Conservation (phyloP, 2,329 filamentous ascomycete genomes). For the Pestalotiopsis sp. region DNA sequence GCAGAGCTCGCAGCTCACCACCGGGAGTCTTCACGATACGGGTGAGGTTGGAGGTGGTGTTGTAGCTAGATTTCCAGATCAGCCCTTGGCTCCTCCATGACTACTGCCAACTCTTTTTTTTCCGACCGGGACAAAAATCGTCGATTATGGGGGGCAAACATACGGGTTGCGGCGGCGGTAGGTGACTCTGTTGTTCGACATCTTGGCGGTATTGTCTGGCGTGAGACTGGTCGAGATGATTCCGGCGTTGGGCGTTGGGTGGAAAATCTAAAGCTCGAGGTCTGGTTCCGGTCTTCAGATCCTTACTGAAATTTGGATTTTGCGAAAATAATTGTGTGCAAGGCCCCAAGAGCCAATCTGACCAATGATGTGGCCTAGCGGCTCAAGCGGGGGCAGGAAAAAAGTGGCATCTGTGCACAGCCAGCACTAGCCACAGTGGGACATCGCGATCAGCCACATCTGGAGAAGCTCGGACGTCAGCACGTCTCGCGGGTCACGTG, state of each 20-base stretch:
- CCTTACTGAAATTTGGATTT: constrained; percentile 16
- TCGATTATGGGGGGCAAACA: constrained; percentile 40
- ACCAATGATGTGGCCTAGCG: background rate
- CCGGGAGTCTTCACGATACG: constrained; percentile 95
- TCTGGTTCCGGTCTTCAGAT: background rate
- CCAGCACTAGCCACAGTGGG: background rate
- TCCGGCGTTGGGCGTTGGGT: constrained; percentile 12
- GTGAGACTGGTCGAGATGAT: constrained; percentile 17
- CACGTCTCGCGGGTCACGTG: background rate
- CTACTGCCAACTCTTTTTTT: background rate
- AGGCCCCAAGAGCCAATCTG: background rate
- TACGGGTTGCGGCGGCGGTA: constrained; percentile 82
- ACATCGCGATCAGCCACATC: background rate
- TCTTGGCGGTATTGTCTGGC: constrained; percentile 45
- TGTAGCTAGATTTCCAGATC: constrained; percentile 68
- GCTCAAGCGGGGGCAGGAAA: background rate
- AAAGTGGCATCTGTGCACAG: background rate
- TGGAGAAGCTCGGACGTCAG: background rate
- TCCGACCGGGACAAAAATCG: background rate
- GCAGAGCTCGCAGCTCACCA: constrained; percentile 91
- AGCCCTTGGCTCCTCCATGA: constrained; percentile 1
- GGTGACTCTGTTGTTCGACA: constrained; percentile 62
- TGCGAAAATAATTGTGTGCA: constrained; percentile 13
- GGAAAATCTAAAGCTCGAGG: constrained; percentile 3
- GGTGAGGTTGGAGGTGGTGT: constrained; percentile 97